A percentile compares a stretch with the other conserved stretches of the same genome.
Evolutionary conservation across 805 yeast genomes (phyloP).

Genomic region (Zygosaccharomyces kombuchaensis): DNA sequence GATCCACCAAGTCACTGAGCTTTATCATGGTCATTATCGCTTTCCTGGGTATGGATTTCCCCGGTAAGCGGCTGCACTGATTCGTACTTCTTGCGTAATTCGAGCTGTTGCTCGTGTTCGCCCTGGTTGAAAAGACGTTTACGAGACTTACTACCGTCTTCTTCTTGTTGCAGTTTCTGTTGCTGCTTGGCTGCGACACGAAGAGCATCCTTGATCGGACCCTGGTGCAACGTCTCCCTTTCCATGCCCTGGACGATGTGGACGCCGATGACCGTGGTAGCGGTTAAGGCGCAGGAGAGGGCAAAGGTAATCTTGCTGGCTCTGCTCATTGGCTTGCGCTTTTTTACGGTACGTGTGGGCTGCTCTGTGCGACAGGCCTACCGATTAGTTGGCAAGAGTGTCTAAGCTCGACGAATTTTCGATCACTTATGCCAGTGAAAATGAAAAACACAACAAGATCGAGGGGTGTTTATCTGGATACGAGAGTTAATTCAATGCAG

Average conservation of each 20-base stretch:
- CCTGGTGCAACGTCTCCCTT: slow-evolving; percentile 67
- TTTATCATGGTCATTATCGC: slow-evolving; percentile 15
- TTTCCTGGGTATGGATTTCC: slow-evolving; percentile 42
- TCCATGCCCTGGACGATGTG: slow-evolving; percentile 67
- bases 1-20: not conserved
- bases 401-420: not conserved
- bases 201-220: slow-evolving; percentile 79
- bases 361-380: not conserved
- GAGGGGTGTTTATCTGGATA: not conserved
- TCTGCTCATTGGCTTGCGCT: slow-evolving; percentile 53
- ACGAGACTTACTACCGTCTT: slow-evolving; percentile 36
- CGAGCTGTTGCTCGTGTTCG: slow-evolving; percentile 64
- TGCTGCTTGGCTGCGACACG: slow-evolving; percentile 46
- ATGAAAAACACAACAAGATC: not conserved
- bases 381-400: not conserved
- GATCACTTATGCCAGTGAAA: not conserved
- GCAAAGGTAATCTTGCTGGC: slow-evolving; percentile 76
- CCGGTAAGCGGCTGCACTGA: slow-evolving; percentile 62
- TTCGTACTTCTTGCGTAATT: slow-evolving; percentile 53
- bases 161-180: slow-evolving; percentile 31
- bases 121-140: slow-evolving; percentile 50
- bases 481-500: not conserved
- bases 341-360: not conserved
- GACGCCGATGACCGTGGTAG: slow-evolving; percentile 60
- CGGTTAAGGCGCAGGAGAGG: slow-evolving; percentile 50